Conservation (phyloP, 2,329 filamentous ascomycete species). For the Onygenales sp. region DNA sequence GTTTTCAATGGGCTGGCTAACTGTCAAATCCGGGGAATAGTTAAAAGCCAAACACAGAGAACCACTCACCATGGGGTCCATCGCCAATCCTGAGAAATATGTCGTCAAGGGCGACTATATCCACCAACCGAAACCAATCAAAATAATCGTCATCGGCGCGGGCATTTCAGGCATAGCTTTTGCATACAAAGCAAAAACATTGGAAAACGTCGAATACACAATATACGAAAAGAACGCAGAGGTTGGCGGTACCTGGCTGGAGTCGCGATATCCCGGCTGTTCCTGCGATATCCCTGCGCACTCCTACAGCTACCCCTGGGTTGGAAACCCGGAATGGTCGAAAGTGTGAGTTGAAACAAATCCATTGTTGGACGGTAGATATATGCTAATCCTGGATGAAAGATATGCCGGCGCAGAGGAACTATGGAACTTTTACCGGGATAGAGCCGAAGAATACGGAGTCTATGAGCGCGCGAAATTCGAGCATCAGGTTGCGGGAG, state of each 20-base stretch:
- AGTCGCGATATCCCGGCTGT: constrained; percentile 11
- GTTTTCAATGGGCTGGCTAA: neutral
- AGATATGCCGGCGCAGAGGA: constrained; percentile 30
- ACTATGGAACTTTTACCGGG: constrained; percentile 34
- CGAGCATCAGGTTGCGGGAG: constrained; percentile 26
- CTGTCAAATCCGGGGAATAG: neutral
- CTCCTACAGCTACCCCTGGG: constrained; percentile 27
- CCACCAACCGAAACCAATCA: neutral
- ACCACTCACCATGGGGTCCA: neutral
- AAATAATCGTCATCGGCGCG: neutral
- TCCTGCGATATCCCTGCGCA: constrained; percentile 38
- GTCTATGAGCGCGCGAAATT: constrained; percentile 30
- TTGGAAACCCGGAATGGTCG: constrained; percentile 35
- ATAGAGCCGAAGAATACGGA: constrained; percentile 29
- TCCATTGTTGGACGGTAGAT: neutral
- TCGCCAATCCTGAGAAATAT: neutral
- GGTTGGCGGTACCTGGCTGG: constrained; percentile 2
- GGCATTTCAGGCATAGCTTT: neutral
- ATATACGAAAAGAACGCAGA: constrained; percentile 3
- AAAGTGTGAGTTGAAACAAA: constrained; percentile 15
- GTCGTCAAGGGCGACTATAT: neutral
- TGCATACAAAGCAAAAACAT: neutral
- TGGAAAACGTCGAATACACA: neutral
- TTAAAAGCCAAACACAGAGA: neutral
- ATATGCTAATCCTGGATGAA: neutral